phyloP scores from a whole-genome alignment of 257 asterid genomes.

The Solanum corneliomulleri region DNA sequence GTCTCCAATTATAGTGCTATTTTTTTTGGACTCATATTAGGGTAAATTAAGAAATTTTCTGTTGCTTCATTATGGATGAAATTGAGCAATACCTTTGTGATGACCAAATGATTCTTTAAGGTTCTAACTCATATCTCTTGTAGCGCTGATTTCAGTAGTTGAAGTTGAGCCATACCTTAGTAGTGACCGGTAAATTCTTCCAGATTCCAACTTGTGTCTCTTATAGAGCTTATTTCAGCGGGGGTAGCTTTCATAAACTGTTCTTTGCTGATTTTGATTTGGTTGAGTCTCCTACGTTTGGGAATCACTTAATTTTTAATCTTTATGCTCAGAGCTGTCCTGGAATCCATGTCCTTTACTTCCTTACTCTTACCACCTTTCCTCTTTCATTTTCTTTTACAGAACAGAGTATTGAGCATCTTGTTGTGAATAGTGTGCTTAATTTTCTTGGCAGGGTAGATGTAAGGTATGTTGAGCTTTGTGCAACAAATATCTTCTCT shows the following conservation, averaged over 20 bases:
- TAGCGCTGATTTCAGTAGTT: not conserved
- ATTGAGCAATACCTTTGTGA: not conserved
- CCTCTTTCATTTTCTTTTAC: conserved; percentile 13
- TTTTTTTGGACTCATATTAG: not conserved
- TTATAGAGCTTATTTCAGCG: not conserved
- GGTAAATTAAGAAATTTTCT: not conserved
- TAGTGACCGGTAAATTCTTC: not conserved
- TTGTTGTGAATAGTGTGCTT: conserved; percentile 58
- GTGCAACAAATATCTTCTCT: not conserved
- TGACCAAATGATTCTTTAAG: not conserved
- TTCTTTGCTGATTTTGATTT: not conserved
- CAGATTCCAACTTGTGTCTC: not conserved
- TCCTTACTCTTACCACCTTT: not conserved
- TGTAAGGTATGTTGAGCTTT: conserved; percentile 51
- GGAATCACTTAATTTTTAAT: not conserved
- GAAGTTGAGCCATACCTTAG: not conserved
- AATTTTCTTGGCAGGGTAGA: conserved; percentile 74
- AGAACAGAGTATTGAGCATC: conserved; percentile 55
- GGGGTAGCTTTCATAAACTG: not conserved
- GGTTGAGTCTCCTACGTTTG: not conserved
- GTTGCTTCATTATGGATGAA: not conserved
- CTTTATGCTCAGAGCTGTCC: not conserved
- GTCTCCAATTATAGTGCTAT: not conserved
- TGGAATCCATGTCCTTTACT: not conserved
- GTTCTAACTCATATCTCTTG: not conserved